These are phyloP conservation scores for Chrysanthemum lavandulifolium DNA, from an alignment of 129 eudicot species.

Conservation along the genomic window DNA sequence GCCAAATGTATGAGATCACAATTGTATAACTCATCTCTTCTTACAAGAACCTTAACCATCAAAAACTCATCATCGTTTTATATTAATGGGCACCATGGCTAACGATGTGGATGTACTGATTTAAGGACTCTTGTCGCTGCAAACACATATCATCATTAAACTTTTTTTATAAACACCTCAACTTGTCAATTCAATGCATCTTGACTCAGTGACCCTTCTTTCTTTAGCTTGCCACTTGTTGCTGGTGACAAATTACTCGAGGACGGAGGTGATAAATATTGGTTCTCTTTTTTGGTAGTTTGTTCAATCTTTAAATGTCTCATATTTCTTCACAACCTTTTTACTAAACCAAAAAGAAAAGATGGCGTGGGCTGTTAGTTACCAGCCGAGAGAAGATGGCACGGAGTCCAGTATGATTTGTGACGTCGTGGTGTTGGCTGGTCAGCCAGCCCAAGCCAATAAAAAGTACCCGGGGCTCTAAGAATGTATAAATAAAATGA, in stretches of 20 bases:
- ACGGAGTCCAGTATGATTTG: no score
- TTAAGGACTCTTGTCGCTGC: conserved; percentile 75
- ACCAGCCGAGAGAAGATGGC: no score
- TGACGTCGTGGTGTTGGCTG: no score
- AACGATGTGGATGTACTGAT: conserved; percentile 64
- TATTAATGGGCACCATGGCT: conserved; percentile 45
- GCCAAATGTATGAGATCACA: no score
- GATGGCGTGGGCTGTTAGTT: no score
- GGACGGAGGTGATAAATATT: conserved; percentile 9
- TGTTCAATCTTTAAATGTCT: conserved; percentile 57
- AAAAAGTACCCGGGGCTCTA: no score
- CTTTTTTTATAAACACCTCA: conserved; percentile 62
- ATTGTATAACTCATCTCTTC: no score
- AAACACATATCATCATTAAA: conserved; percentile 83
- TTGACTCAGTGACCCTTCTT: conserved; percentile 60
- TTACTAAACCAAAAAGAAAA: not conserved
- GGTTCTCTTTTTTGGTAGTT: conserved; percentile 31
- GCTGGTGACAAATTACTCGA: conserved; percentile 12
- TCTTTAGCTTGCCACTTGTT: conserved; percentile 34
- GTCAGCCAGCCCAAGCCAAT: no score
- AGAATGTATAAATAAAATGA: no score
- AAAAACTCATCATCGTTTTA: not conserved
- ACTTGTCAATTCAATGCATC: conserved; percentile 86
- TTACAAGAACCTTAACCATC: no score
- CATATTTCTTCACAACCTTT: conserved; percentile 43